Evolutionary conservation across 208 protist species (phyloP).

Genomic region (Leishmania major): DNA sequence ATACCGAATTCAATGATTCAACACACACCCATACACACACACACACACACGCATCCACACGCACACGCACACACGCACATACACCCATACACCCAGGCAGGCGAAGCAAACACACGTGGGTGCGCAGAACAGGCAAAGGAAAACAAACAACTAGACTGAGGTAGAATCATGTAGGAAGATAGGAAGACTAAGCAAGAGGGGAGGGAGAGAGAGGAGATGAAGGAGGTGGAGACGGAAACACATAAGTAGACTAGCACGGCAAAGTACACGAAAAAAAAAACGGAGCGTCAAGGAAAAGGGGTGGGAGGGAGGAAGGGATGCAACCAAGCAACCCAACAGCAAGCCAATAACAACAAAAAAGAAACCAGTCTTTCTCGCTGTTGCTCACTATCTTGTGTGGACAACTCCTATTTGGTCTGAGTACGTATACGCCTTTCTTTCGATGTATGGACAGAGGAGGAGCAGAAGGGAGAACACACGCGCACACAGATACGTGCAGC

Average conservation of each 20-base stretch:
- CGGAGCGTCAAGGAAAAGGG: not conserved
- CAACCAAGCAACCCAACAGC: not conserved
- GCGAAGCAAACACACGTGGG: not conserved
- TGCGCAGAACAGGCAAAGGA: not conserved
- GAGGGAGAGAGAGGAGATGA: not conserved
- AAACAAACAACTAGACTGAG: no score
- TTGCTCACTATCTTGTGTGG: not conserved
- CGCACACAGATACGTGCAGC: not conserved
- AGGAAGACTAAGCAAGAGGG: not conserved
- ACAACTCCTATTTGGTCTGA: not conserved
- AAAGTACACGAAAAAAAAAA: not conserved
- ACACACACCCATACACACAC: not conserved
- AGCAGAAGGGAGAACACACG: not conserved
- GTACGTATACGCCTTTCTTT: not conserved
- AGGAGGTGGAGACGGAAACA: not conserved
- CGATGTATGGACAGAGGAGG: not conserved
- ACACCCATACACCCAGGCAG: not conserved
- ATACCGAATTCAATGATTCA: slow-evolving; percentile 4
- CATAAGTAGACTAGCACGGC: no score
- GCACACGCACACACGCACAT: not conserved
- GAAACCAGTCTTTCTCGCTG: not conserved
- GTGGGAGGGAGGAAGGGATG: not conserved
- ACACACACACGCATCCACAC: not conserved
- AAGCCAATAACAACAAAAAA: not conserved
- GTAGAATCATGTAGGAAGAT: not conserved